phyloP scores from a whole-genome alignment of 2,329 filamentous ascomycete genomes.

The Cladosporium sp. region DNA sequence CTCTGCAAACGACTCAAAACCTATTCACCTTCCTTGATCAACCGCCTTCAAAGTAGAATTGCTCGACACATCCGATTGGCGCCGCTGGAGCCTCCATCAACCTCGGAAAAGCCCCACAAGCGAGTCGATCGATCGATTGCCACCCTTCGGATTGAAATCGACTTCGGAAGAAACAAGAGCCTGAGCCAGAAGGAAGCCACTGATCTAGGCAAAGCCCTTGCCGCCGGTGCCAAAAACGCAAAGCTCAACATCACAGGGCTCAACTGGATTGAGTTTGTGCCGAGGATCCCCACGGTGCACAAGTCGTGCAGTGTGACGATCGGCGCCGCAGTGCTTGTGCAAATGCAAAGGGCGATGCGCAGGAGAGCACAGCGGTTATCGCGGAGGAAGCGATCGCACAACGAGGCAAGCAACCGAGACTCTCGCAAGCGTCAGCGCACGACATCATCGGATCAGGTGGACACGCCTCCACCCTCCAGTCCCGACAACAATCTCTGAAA shows the following conservation, averaged over 20 bases:
- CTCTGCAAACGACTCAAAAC: neutral
- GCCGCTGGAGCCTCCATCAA: neutral
- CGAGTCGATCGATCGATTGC: neutral
- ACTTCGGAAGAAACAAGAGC: neutral
- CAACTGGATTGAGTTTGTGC: neutral
- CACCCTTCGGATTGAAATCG: neutral
- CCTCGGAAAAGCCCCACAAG: neutral
- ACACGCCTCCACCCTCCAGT: too few relatives aligned
- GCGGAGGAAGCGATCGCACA: too few relatives aligned
- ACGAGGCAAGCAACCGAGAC: too few relatives aligned
- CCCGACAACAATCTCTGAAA: too few relatives aligned
- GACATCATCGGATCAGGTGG: too few relatives aligned
- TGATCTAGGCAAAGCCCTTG: neutral
- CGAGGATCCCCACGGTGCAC: neutral
- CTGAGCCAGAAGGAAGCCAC: neutral
- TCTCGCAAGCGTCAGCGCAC: too few relatives aligned
- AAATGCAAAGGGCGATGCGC: neutral
- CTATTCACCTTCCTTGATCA: neutral
- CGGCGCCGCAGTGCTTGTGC: neutral
- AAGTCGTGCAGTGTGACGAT: too few relatives aligned
- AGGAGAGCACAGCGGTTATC: neutral
- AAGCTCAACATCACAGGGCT: neutral
- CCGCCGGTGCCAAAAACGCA: neutral
- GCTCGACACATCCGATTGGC: neutral
- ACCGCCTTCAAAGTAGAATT: neutral